Base-by-base conservation (phyloP, 768 basidiomycete genomes). In the Podaxis sp. region DNA sequence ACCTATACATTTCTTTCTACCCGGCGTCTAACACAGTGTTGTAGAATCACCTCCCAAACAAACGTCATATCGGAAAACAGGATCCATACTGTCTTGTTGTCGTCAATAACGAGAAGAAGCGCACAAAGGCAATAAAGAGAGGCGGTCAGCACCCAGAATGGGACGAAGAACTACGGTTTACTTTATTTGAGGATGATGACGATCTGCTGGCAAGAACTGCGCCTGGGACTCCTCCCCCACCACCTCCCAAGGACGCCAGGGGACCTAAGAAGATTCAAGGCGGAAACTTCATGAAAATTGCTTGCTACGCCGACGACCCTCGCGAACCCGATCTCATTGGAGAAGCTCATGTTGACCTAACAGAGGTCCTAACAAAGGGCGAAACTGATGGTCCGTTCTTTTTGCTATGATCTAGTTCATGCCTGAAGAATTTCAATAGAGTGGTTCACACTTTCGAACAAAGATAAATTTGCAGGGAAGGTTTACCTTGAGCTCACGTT, bases 101-200 rank as follows among this genome's bases (percentile, higher is more conserved):
- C 3, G 78, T 95, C 57, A 90, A 93, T 70, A 87, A 87, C 55
- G 89, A 95, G 74, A 95, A 88, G 70, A 85, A 88, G 63, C 83
- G 92, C 56, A 98, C 96, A 4, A 93, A 90, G 73, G 87, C 94
- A n/a, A 90, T 98, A 73, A 96, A 93, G 72, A 89, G 94, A 33
- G 97, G 97, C 55, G 97, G 97, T 17, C 97, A 99, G 73, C 95
- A 97, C 74, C 97, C 97, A 4, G 94, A 94, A 76, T 99, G 97
- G 96, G 97, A 99, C 72, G 95, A 97, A 69, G 97, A 99, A 76
- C 80, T 98, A 70, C 89, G 97, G 47, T 98, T 98, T 75, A 88
- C 89, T 25, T 79, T 99, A 50, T 85, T 81, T 66, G 96, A 98
- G 71, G 93, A 94, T 66, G 75, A 78, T 36, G 80, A 84, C 33